phyloP scores from a whole-genome alignment of 352 stramenopile genomes.

The Globisporangium uncinulatum region DNA sequence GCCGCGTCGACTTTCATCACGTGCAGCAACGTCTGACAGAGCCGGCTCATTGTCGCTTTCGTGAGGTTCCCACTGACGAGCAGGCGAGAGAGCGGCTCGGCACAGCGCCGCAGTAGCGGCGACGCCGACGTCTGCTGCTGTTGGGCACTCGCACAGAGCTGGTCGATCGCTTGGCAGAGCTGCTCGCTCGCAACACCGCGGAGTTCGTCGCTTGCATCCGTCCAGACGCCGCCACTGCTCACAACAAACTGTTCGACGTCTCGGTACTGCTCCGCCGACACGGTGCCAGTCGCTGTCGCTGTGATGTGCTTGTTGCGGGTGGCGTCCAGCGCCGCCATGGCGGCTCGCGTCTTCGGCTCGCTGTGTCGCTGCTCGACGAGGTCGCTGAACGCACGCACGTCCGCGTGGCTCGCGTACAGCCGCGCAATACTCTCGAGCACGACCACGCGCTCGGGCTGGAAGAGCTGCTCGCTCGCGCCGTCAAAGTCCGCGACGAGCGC shows the following conservation, averaged over 20 bases:
- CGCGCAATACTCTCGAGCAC: constrained; percentile 38
- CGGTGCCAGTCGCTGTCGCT: constrained; percentile 9
- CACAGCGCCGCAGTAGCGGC: constrained; percentile 36
- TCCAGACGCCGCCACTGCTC: constrained; percentile 3
- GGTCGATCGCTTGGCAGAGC: constrained; percentile 34
- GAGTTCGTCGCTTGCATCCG: background rate
- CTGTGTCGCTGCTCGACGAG: constrained; percentile 33
- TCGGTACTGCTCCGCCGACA: constrained; percentile 33
- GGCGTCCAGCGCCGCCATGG: constrained; percentile 24
- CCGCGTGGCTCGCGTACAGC: constrained; percentile 42
- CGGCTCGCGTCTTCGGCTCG: constrained; percentile 19
- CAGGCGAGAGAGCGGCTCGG: constrained; percentile 32
- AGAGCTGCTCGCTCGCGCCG: constrained; percentile 26
- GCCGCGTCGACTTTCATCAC: constrained; percentile 48
- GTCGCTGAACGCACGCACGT: constrained; percentile 36
- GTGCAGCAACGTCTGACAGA: constrained; percentile 65
- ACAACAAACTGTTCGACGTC: constrained; percentile 47
- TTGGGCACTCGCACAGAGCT: constrained; percentile 39
- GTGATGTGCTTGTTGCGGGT: constrained; percentile 31
- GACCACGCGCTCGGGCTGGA: constrained; percentile 26
- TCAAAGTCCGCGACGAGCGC: constrained; percentile 32
- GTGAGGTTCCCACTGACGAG: constrained; percentile 36
- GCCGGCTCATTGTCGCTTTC: constrained; percentile 46
- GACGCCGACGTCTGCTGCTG: constrained; percentile 30
- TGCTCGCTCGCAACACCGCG: constrained; percentile 16